These are phyloP conservation scores for Obba rivulosa DNA, from an alignment of 768 basidiomycete species.

Conservation along the genomic window DNA sequence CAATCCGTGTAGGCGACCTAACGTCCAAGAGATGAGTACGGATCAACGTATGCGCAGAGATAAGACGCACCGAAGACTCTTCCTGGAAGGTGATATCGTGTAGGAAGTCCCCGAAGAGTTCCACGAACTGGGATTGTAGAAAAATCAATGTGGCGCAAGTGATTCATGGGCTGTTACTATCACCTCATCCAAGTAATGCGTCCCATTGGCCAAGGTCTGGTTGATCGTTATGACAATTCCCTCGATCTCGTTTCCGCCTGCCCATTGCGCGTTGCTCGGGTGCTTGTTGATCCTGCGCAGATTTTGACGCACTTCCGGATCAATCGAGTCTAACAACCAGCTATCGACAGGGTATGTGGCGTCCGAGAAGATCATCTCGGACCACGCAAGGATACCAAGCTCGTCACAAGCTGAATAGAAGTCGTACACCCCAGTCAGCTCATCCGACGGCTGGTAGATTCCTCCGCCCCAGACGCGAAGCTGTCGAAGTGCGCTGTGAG, in stretches of 20 bases:
- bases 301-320: conserved; percentile 53
- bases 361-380: conserved; percentile 58
- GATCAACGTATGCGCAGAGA: background rate
- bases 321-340: conserved; percentile 45
- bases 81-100: conserved; percentile 43
- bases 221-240: conserved; percentile 41
- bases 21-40: background rate
- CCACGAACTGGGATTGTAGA: conserved; percentile 33
- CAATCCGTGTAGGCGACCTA: conserved; percentile 57
- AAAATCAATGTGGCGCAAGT: background rate
- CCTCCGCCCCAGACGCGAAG: conserved; percentile 60
- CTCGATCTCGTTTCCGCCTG: conserved; percentile 58
- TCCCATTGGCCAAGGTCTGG: conserved; percentile 33
- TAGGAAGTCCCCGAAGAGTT: conserved; percentile 48
- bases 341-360: conserved; percentile 50
- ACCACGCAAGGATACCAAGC: conserved; percentile 56
- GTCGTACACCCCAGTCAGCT: conserved; percentile 41
- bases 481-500: conserved; percentile 20
- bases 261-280: conserved; percentile 56
- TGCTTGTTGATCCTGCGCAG: conserved; percentile 50
- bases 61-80: conserved; percentile 37
- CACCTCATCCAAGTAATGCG: conserved; percentile 46
- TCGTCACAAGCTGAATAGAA: conserved; percentile 57
- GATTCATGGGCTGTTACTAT: background rate
- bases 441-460: conserved; percentile 26